A percentile compares a stretch with the other conserved stretches of the same genome.
These are phyloP conservation scores for Cryphonectria japonica DNA, from an alignment of 2,329 filamentous ascomycete genomes.

Conservation along the genomic window DNA sequence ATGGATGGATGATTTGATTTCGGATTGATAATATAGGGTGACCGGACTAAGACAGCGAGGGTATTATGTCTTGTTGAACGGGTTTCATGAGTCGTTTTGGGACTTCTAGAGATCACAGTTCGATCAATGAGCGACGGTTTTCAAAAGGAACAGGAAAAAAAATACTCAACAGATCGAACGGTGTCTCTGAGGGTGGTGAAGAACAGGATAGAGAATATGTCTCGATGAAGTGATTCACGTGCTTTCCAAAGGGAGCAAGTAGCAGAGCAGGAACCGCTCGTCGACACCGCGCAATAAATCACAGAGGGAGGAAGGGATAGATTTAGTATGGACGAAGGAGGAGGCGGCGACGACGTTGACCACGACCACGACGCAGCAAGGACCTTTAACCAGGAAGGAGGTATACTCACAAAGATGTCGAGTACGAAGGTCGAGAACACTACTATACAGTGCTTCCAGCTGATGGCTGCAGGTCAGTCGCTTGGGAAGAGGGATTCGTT, in stretches of 20 bases:
- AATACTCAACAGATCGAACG: constrained; percentile 15
- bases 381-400: not conserved
- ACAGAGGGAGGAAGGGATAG: not conserved
- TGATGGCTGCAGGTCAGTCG: constrained; percentile 8
- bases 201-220: constrained; percentile 22
- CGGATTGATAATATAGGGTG: constrained; percentile 18
- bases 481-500: constrained; percentile 17
- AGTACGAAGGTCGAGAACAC: not conserved
- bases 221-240: constrained; percentile 21
- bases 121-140: constrained; percentile 24
- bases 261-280: constrained; percentile 21
- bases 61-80: constrained; percentile 18
- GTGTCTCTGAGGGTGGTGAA: constrained; percentile 9
- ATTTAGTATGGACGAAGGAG: not conserved
- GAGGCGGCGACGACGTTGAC: not conserved
- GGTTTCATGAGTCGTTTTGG: constrained; percentile 23
- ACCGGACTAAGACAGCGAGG: constrained; percentile 19
- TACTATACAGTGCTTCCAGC: not conserved
- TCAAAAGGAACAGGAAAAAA: not conserved
- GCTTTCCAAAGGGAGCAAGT: constrained; percentile 18
- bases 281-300: constrained; percentile 5
- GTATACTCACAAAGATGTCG: not conserved
- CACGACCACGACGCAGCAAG: not conserved
- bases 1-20: constrained; percentile 6
- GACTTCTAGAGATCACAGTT: constrained; percentile 8